Base-by-base conservation (phyloP, 495 filamentous ascomycete species). In the Staphylotrichum tortipilum region DNA sequence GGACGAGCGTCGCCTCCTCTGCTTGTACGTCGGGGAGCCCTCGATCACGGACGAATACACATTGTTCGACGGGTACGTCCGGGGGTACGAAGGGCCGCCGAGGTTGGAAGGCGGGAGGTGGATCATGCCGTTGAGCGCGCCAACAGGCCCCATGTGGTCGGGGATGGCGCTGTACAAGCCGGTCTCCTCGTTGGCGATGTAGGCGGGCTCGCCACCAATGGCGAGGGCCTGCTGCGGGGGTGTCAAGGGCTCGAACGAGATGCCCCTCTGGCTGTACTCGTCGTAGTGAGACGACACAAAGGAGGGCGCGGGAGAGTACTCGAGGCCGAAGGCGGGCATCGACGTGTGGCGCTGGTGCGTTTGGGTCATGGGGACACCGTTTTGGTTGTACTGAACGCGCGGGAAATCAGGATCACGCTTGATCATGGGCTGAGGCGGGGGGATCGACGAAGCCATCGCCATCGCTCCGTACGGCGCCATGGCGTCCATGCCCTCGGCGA, bases 21-120 rank as follows among this genome's bases (percentile, higher is more conserved):
- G 94, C 77, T 98, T 98, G 73, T 98, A 98, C 10, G 91, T 95
- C 21, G 92, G 92, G 6, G 92, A 98, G 18, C 92, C 92, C 71
- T 98, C 92, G 57, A 98, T 89, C 37, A 95, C 87, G 12, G 90
- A 90, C 9, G 90, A 91, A 74, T 94, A 98, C 47, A 89, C 82
- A 59, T 86, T 92, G 59, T 83, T 86, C 22, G 77, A 65, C 14
- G 80, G 79, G 58, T 84, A 95, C 33, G 79, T 75, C 31, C 89
- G 80, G 15, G 83, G 77, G 66, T 84, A 95, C 53, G 87, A 84
- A 28, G 81, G 78, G 34, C 77, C 84, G 30, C 85, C 78, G 49
- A 94, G 67, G 63, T 91, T 94, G 1, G 90, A 89, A 2, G 90
- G 85, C 23, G 89, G 91, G 18, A 95, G 76, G 57, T 92, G 86